phyloP scores from a whole-genome alignment of 257 asterid genomes.

The Solanum tarijense region DNA sequence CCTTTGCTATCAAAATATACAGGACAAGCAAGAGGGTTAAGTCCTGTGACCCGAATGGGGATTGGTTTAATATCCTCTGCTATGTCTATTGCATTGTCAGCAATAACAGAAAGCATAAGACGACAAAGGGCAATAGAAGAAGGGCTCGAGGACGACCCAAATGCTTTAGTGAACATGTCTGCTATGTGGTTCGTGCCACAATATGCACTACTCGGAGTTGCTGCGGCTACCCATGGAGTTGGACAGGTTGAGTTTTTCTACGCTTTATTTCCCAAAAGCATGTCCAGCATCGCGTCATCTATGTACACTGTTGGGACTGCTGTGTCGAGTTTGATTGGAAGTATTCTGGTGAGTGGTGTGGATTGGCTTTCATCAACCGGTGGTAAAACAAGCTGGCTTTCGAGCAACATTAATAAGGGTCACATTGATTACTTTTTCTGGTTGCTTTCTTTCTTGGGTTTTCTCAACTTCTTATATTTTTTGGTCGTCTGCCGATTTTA shows the following conservation, averaged over 20 bases:
- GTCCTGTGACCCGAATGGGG: constrained; percentile 8
- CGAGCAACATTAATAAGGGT: constrained; percentile 12
- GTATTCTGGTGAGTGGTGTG: constrained; percentile 4
- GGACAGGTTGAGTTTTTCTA: constrained; percentile 13
- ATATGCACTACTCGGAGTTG: constrained; percentile 2
- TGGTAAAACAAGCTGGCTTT: constrained; percentile 3
- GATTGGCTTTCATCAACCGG: background rate
- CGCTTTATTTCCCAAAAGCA: constrained; percentile 5
- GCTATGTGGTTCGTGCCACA: constrained; percentile 18
- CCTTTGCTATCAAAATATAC: background rate
- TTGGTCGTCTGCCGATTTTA: background rate
- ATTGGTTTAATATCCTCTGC: background rate
- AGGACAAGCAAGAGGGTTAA: background rate
- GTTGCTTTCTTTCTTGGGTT: background rate
- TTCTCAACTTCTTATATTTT: background rate
- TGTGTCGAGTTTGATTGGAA: background rate
- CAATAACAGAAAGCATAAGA: constrained; percentile 4
- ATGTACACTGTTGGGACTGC: background rate
- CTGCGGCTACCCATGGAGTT: background rate
- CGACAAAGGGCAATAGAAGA: background rate
- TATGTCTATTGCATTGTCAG: background rate
- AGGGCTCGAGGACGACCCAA: background rate
- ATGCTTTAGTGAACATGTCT: constrained; percentile 7
- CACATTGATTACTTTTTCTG: constrained; percentile 14
- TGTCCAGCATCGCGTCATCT: constrained; percentile 15